Base-by-base conservation (phyloP, 805 yeast species). In the Ogataea haglerorum region DNA sequence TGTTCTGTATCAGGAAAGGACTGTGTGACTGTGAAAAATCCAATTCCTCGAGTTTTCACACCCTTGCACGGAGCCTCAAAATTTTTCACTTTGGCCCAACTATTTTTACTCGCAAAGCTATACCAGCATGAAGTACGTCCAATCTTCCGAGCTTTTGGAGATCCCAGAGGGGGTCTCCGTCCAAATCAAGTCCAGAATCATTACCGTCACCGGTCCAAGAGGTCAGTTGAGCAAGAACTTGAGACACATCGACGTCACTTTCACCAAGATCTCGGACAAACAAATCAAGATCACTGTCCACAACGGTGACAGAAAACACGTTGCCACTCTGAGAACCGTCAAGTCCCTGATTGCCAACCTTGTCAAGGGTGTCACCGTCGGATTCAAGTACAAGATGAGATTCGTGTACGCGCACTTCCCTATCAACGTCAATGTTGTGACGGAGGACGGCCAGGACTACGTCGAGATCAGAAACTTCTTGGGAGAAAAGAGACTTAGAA, bases 381-480 rank as follows among this genome's bases (percentile, higher is more conserved):
- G 98, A 75, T 91, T 76, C 95, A 82, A 86, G 77, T 93, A 93
- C 93, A 93, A 93, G 86, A 85, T 93, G 97, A 89, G 98, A 82
- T 90, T 88, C 73, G 99, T 93, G 55, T 95, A 91, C 70, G 99
- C 99, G 83, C 99, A 93, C 87, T 93, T 93, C 96, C 99, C 99
- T 72, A 93, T 95, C 76, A 93, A 93, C 76, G 96, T 93, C 60
- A 91, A 90, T 80, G 72, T 89, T 58, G 69, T 85, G 68, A 87
- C 85, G 56, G 75, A 78, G 64, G 91, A 91, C 46, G 87, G 85
- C 59, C 61, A 68, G 39, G 72, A 77, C 53, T 79, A 65, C 65
- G 85, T 91, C 61, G 98, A 93, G 80, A 90, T 93, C 80, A 90
- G 98, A 87, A 93, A 93, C 81, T 93, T 87, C 85, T 83, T 93